phyloP scores from a whole-genome alignment of 2,329 filamentous ascomycete genomes.

The Cercospora nicotianae region DNA sequence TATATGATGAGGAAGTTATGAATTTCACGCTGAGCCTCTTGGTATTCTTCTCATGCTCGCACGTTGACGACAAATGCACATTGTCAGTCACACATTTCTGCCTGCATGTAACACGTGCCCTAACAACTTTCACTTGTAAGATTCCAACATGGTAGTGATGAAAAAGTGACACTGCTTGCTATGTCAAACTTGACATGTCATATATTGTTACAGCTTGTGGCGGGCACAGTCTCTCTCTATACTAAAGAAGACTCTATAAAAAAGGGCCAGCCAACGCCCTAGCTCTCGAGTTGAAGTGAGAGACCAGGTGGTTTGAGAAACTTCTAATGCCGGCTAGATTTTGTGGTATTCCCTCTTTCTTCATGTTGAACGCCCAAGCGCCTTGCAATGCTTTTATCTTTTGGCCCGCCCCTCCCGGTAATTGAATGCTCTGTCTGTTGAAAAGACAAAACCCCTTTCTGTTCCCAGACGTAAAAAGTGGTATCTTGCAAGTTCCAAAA shows the following conservation, averaged over 20 bases:
- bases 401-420: not conserved
- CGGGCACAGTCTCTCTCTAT: conserved; percentile 20
- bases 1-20: not conserved
- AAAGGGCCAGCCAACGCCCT: conserved; percentile 18
- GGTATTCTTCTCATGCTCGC: too few relatives aligned
- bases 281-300: conserved; percentile 27
- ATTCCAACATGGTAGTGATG: too few relatives aligned
- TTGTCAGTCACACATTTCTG: too few relatives aligned
- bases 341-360: not conserved
- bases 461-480: conserved; percentile 10
- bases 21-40: not conserved
- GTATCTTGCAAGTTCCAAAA: conserved; percentile 21
- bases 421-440: conserved; percentile 21
- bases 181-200: conserved; percentile 2
- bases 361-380: conserved; percentile 32
- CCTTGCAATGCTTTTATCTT: conserved; percentile 31
- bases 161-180: not conserved
- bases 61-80: too few relatives aligned
- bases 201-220: conserved; percentile 18
- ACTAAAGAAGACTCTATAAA: conserved; percentile 7
- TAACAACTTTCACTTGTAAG: too few relatives aligned
- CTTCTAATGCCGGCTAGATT: conserved; percentile 13
- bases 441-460: conserved; percentile 24
- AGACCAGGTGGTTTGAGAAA: conserved; percentile 1
- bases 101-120: too few relatives aligned